These are phyloP conservation scores for Fusarium graminum DNA, from an alignment of 2,329 filamentous ascomycete genomes.

Conservation along the genomic window DNA sequence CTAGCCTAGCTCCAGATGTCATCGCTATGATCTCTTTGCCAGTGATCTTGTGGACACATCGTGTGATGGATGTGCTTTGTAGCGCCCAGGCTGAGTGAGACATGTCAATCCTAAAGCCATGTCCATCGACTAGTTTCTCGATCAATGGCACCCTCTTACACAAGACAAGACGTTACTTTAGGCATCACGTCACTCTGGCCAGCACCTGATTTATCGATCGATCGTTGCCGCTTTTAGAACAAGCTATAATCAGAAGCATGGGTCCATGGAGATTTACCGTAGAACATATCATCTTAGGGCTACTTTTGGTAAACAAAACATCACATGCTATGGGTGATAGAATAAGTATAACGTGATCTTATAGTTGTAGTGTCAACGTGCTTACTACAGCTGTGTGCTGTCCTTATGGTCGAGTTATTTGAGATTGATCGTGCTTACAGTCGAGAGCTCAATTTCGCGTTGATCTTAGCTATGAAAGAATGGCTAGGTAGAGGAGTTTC, in stretches of 20 bases:
- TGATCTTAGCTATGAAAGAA: too few relatives aligned
- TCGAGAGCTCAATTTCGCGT: too few relatives aligned
- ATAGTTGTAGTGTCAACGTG: not conserved
- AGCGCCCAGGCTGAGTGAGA: constrained; percentile 17
- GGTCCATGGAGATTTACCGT: not conserved
- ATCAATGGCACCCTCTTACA: constrained; percentile 18
- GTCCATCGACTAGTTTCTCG: constrained; percentile 6
- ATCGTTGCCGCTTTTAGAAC: constrained; percentile 9
- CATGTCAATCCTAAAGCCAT: constrained; percentile 28
- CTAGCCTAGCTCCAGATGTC: constrained; percentile 26
- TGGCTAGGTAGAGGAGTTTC: too few relatives aligned
- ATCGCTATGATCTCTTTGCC: constrained; percentile 24
- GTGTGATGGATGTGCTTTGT: constrained; percentile 32
- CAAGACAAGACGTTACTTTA: not conserved
- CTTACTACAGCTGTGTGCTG: not conserved
- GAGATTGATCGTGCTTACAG: too few relatives aligned
- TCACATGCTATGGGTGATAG: not conserved
- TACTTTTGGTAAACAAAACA: not conserved
- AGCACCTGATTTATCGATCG: not conserved
- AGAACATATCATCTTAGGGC: constrained; percentile 3
- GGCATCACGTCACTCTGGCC: not conserved
- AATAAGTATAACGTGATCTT: not conserved
- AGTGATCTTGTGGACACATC: constrained; percentile 31
- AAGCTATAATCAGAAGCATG: constrained; percentile 3
- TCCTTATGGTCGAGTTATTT: not conserved